These are phyloP conservation scores for Pyrenophora seminiperda DNA, from an alignment of 2,329 filamentous ascomycete species.

Conservation along the genomic window DNA sequence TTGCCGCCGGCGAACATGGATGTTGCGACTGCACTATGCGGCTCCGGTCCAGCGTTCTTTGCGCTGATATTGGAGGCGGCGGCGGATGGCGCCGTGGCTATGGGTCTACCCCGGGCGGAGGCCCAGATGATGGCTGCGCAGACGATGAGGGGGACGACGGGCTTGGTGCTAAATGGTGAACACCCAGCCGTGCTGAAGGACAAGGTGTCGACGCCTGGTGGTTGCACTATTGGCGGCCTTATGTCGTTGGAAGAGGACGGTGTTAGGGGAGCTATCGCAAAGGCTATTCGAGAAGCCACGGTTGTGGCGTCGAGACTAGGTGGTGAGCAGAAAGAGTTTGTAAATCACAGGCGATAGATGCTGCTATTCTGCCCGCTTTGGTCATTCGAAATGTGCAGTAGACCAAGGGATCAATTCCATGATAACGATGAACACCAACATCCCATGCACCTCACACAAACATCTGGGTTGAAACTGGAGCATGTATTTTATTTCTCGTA, in stretches of 20 bases:
- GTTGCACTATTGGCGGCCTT: constrained; percentile 77
- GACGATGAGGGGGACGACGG: constrained; percentile 75
- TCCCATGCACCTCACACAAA: neutral
- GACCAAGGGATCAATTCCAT: constrained; percentile 13
- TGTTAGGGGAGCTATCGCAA: constrained; percentile 69
- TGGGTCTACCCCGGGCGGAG: constrained; percentile 74
- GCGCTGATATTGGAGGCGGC: constrained; percentile 75
- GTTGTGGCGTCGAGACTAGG: constrained; percentile 69
- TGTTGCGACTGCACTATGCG: constrained; percentile 73
- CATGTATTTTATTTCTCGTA: constrained; percentile 3
- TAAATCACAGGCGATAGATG: constrained; percentile 50
- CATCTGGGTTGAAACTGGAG: no score
- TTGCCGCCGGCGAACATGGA: constrained; percentile 73
- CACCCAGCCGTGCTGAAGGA: constrained; percentile 77
- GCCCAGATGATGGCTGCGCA: constrained; percentile 79
- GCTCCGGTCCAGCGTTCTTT: constrained; percentile 77
- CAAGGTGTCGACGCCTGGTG: constrained; percentile 77
- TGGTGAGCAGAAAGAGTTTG: constrained; percentile 56
- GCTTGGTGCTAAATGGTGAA: constrained; percentile 70
- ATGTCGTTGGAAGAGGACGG: constrained; percentile 74
- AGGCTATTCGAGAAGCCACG: constrained; percentile 72
- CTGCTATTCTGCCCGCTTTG: neutral
- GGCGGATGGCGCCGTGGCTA: constrained; percentile 77
- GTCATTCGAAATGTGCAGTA: neutral
- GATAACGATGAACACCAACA: neutral